Evolutionary conservation across 257 asterid genomes (phyloP).

Genomic region (Mentha longifolia): DNA sequence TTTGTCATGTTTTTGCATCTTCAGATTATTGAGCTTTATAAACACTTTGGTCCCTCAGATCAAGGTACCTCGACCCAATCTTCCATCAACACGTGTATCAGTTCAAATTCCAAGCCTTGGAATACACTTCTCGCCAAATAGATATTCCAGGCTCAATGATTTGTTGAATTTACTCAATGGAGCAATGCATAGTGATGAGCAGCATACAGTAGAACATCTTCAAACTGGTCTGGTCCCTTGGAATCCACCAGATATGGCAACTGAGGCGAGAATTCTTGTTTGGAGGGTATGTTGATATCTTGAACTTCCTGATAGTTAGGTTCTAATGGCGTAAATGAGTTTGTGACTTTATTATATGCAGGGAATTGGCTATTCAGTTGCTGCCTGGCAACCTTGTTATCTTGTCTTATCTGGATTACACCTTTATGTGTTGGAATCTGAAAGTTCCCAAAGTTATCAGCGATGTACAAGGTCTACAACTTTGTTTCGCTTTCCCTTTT

Average conservation of each 20-base stretch:
- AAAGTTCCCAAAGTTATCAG: slow-evolving; percentile 78
- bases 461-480: slow-evolving; percentile 82
- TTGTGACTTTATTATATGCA: slow-evolving; percentile 47
- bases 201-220: slow-evolving; percentile 50
- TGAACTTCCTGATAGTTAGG: slow-evolving; percentile 21
- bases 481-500: slow-evolving; percentile 24
- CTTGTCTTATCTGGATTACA: slow-evolving; percentile 82
- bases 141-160: slow-evolving; percentile 78
- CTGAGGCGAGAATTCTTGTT: slow-evolving; percentile 86
- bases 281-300: slow-evolving; percentile 73
- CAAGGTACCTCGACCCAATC: slow-evolving; percentile 81
- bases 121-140: slow-evolving; percentile 91
- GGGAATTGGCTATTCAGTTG: slow-evolving; percentile 99
- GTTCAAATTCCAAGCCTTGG: slow-evolving; percentile 94
- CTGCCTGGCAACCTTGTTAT: slow-evolving; percentile 94
- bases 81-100: slow-evolving; percentile 83
- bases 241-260: slow-evolving; percentile 84
- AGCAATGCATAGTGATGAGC: slow-evolving; percentile 63
- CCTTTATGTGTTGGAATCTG: slow-evolving; percentile 92
- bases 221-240: slow-evolving; percentile 73
- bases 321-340: slow-evolving; percentile 22
- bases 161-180: slow-evolving; percentile 63
- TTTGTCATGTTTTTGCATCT: slow-evolving; percentile 15
- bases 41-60: slow-evolving; percentile 53
- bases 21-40: slow-evolving; percentile 22